A percentile compares a stretch with the other conserved stretches of the same genome.
Conservation (phyloP, 192 early-diverging fungal genomes). For the Podila verticillata region DNA sequence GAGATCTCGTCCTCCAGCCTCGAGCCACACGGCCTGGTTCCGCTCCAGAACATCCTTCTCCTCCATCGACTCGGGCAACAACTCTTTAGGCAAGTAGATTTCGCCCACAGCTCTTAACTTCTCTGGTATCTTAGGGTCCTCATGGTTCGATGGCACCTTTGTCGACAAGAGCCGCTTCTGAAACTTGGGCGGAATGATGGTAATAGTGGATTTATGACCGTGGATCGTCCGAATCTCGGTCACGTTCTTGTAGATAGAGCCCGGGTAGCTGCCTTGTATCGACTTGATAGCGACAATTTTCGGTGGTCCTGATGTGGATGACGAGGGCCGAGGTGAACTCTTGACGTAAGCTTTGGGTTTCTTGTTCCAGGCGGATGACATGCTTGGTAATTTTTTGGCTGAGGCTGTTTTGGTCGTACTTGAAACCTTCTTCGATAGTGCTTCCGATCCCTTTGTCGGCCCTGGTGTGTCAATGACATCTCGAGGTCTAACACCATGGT, state of each 20-base stretch:
- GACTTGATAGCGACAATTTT: too few species aligned
- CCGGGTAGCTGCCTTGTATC: neutral
- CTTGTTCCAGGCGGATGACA: too few species aligned
- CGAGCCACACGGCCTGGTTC: constrained; percentile 36
- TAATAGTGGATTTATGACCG: constrained; percentile 7
- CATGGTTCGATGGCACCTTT: neutral
- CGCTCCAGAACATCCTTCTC: constrained; percentile 26
- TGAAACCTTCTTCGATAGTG: neutral
- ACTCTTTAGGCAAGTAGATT: constrained; percentile 4
- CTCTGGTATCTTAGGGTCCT: neutral
- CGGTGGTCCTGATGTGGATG: too few species aligned
- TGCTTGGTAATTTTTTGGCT: too few species aligned
- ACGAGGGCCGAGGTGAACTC: too few species aligned
- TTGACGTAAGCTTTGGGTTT: too few species aligned
- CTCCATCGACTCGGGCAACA: constrained; percentile 38
- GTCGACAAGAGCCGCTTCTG: constrained; percentile 18
- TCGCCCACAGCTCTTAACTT: neutral
- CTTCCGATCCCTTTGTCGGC: neutral
- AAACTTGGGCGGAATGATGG: constrained; percentile 1
- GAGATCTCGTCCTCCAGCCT: constrained; percentile 30
- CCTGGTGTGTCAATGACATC: constrained; percentile 17
- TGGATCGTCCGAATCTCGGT: constrained; percentile 4
- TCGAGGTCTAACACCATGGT: neutral
- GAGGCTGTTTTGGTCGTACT: neutral
- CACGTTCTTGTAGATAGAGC: neutral